Evolutionary conservation across 148 eudicot species (phyloP).

Genomic region (Spergularia marina): DNA sequence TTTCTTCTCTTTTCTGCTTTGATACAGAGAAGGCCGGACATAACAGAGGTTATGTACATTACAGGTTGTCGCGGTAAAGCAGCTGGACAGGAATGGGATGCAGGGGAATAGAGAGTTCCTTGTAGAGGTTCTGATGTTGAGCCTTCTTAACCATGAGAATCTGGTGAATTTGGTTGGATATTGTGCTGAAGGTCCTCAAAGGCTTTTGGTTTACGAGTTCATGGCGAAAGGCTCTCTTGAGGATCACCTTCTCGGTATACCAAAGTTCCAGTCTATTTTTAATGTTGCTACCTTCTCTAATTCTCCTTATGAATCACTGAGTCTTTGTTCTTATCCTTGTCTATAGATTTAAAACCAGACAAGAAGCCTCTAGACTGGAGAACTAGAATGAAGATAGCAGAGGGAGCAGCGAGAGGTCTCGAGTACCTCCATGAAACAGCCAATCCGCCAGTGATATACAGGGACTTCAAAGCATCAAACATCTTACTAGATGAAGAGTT

Average conservation of each 20-base stretch:
- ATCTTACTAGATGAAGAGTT: conserved; percentile 54
- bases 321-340: background rate
- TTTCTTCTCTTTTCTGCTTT: background rate
- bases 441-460: conserved; percentile 70
- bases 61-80: conserved; percentile 80
- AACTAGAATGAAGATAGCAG: conserved; percentile 68
- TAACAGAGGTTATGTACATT: background rate
- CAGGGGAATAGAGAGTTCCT: conserved; percentile 83
- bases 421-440: conserved; percentile 82
- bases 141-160: conserved; percentile 64
- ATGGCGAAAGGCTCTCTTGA: conserved; percentile 84
- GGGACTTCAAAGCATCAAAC: conserved; percentile 87
- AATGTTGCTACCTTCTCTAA: background rate
- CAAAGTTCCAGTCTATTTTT: background rate
- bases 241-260: conserved; percentile 66
- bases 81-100: conserved; percentile 75
- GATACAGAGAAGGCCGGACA: background rate
- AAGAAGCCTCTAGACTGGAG: conserved; percentile 60
- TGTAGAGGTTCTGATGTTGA: conserved; percentile 72
- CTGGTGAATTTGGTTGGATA: conserved; percentile 77
- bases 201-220: conserved; percentile 73
- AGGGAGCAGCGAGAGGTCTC: conserved; percentile 74
- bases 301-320: background rate
- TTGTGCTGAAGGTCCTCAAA: conserved; percentile 70
- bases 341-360: conserved; percentile 37